Percentiles rank a stretch among this genome's conserved stretches.
These are phyloP conservation scores for Lodderomyces beijingensis DNA, from an alignment of 1,139 yeast species.

Conservation along the genomic window DNA sequence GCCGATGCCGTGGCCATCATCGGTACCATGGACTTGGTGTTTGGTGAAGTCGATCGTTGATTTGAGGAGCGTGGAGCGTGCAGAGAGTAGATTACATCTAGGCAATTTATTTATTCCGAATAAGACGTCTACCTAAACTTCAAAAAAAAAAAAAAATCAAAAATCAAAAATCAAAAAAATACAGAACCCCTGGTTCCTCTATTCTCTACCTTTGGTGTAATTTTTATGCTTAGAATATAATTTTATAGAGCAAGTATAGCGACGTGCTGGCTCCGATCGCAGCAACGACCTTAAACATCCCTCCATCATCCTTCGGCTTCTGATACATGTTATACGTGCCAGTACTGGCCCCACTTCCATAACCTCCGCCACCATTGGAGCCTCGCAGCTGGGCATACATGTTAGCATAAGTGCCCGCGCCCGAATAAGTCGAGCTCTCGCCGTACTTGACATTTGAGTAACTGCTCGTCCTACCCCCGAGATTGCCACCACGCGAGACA, in stretches of 20 bases:
- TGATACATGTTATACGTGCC: too few species aligned
- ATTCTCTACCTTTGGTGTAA: not conserved
- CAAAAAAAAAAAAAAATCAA: constrained; percentile 1
- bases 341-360: too few species aligned
- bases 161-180: not conserved
- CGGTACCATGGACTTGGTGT: constrained; percentile 94
- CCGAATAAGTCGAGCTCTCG: constrained; percentile 7
- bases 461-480: not conserved
- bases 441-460: constrained; percentile 8
- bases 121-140: too few species aligned
- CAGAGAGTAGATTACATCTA: too few species aligned
- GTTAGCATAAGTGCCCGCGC: constrained; percentile 19
- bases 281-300: constrained; percentile 19
- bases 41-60: constrained; percentile 94
- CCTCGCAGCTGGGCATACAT: too few species aligned
- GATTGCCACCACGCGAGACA: not conserved
- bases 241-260: constrained; percentile 22
- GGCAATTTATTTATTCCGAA: too few species aligned
- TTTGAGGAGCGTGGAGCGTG: constrained; percentile 1
- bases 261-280: constrained; percentile 33
- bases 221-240: constrained; percentile 7
- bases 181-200: not conserved
- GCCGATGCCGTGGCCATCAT: constrained; percentile 94
- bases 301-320: constrained; percentile 18
- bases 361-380: too few species aligned